Evolutionary conservation across 75 land plant species (phyloP), one percentile per base, ranked within the genome.

Genomic region (Picea glauca): DNA sequence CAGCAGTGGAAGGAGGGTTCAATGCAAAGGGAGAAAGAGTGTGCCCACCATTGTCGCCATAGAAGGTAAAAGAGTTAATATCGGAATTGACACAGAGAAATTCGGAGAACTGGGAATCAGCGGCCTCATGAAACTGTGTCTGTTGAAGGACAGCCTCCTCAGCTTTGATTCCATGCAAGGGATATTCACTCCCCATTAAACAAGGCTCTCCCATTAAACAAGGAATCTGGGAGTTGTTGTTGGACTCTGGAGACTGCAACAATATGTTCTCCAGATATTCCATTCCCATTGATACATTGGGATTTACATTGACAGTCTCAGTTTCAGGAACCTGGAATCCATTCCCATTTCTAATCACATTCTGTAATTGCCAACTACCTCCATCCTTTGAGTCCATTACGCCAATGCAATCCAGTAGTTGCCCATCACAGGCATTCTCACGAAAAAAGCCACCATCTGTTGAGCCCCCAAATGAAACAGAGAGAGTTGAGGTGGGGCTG

Each of bases 241-340:
- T 87, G 46, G 87, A 77, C 57, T 77, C 68, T 56, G 80, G 46
- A 18, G 81, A 23, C 62, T 78, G 86, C n/a, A 82, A 62, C 58
- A 86, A 74, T 26, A 86, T 77, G 54, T 72, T 58, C 78, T 86
- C 90, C 90, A 87, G 86, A 58, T 86, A 85, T 43, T 86, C 90
- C 74, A 83, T 81, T 3, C 85, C 87, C 23, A 70, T n/a, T 20
- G 46, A 40, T 20, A 40, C 46, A 70, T 70, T 70, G 56, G 21
- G 21, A 70, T 70, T 70, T n/a, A 9, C 50, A 43, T 70, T 70
- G 56, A 50, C 56, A 50, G 56, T 11, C 56, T 70, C 74, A 40
- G 74, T 70, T 70, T 43, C 74, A n/a, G 74, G 1, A 43, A 21
- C 54, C 23, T 70, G 74, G 18, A 70, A 70, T 70, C 43, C 74